Base-by-base conservation (phyloP, 805 yeast species). In the Candida stauntonica region DNA sequence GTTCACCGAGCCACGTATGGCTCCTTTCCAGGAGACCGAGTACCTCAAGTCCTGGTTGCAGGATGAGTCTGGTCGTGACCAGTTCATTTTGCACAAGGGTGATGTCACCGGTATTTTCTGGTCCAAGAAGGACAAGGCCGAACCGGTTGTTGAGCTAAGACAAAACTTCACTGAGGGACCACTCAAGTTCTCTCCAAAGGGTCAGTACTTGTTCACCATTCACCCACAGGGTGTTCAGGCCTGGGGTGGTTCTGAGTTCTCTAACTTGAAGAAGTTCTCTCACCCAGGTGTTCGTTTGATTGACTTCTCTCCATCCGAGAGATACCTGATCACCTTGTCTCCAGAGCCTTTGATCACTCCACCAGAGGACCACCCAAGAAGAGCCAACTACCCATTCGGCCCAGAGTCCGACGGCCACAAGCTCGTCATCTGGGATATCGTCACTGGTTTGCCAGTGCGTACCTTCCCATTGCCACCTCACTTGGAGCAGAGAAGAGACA, bases 181-280 rank as follows among this genome's bases (percentile, higher is more conserved):
- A 53, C 85, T 87, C 54, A 80, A 81, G 60, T 91, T 88, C 70
- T 87, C 98, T 35, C 96, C 97, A 58, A 80, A 79, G 65, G 99
- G 99, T 63, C 79, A 91, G 11, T 89, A 79, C 58, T 64, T 91
- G 48, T 78, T 86, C 52, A 81, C 97, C 1, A 73, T 88, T 53
- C 97, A 91, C 65, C 87, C 87, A 36, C 95, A 86, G 65, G 98
- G 98, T 72, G 79, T 88, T 41, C 94, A 87, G 61, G 76, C 91
- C 19, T 93, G 97, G 95, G 99, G 98, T 59, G 97, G 98, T 45
- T 75, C 76, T 39, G 70, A 75, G 33, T 87, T 87, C 58, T 77
- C 73, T 47, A 74, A 84, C 54, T 68, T 87, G 52, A 77, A 73
- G 54, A 81, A 87, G 64, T 87, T 85, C 58, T 73, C 80, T 45